These are phyloP conservation scores for Penicillium sp. DNA, from an alignment of 2,329 filamentous ascomycete genomes.

Conservation along the genomic window DNA sequence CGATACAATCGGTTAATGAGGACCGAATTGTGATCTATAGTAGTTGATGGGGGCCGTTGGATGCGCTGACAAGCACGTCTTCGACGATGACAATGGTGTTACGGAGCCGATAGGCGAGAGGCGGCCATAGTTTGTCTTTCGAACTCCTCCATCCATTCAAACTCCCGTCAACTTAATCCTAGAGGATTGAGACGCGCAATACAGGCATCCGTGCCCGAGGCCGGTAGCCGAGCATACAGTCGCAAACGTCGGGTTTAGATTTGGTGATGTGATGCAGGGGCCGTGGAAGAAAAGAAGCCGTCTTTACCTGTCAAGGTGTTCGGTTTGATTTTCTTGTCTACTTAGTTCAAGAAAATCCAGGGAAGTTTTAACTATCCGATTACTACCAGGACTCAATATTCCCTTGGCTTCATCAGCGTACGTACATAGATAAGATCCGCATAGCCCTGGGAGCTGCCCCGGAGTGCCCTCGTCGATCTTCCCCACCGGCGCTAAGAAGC, in stretches of 20 bases:
- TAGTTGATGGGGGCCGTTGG: constrained; percentile 5
- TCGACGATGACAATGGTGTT: constrained; percentile 13
- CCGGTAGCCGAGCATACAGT: neutral
- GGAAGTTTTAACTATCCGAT: too few species aligned
- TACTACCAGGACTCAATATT: too few species aligned
- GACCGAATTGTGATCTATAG: neutral
- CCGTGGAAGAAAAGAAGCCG: neutral
- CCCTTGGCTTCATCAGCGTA: too few species aligned
- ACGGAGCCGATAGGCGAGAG: constrained; percentile 17
- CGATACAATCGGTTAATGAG: neutral
- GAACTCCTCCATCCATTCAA: neutral
- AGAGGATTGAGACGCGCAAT: constrained; percentile 7
- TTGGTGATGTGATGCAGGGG: neutral
- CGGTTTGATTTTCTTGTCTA: too few species aligned
- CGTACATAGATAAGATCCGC: too few species aligned
- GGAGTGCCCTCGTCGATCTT: neutral
- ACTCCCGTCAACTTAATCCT: neutral
- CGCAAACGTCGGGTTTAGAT: neutral
- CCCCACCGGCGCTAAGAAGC: neutral
- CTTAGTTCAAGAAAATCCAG: too few species aligned
- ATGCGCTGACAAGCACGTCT: constrained; percentile 15
- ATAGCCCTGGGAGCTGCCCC: neutral
- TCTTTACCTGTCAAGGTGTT: too few species aligned
- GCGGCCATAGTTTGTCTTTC: constrained; percentile 1
- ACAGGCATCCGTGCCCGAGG: neutral